Evolutionary conservation across 257 asterid species (phyloP), one percentile per base, ranked within the genome.

Genomic region (Rubia yunnanensis): DNA sequence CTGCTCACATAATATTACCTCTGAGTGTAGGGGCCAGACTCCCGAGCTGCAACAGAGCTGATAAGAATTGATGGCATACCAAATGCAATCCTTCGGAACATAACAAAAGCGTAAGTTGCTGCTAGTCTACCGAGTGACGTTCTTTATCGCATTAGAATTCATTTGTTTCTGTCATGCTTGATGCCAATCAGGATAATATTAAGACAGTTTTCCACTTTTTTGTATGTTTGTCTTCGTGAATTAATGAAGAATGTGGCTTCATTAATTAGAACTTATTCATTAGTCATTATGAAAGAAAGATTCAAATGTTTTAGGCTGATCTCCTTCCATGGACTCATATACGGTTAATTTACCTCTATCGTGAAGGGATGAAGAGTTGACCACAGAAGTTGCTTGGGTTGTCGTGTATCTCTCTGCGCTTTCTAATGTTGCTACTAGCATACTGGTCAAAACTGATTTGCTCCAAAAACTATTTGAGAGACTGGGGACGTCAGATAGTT

Each of bases 351-450:
- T 49, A 34, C 61, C 70, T 74, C 59, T 53, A 54, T 54, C 72
- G 46, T 76, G 68, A 83, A 94, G 99, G 80, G 96, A 88, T 75
- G 97, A 88, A 71, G 97, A 94, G 68, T 75, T 94, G 82, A 88
- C 89, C 10, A 88, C 99, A 38, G 99, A 94, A 83, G 92, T 94
- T 53, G 95, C 96, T 60, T 94, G 99, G 99, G 96, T 90, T 50
- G 91, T 85, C 69, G 97, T 90, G 72, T 94, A 94, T 83, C 94
- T 94, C 72, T 82, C 97, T 50, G 95, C 96, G 53, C 95, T 90
- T 61, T 94, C 99, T 76, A 80, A 94, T 72, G 71, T 75, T 70
- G 99, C 97, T 73, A 85, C 88, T 60, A 81, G 80, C 64, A 72
- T 82, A 73, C 84, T 94, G 55, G 91, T 88, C 60, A 85, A 82